These are phyloP conservation scores for Amphibolis antarctica DNA, from an alignment of 106 monocot genomes.

Conservation along the genomic window DNA sequence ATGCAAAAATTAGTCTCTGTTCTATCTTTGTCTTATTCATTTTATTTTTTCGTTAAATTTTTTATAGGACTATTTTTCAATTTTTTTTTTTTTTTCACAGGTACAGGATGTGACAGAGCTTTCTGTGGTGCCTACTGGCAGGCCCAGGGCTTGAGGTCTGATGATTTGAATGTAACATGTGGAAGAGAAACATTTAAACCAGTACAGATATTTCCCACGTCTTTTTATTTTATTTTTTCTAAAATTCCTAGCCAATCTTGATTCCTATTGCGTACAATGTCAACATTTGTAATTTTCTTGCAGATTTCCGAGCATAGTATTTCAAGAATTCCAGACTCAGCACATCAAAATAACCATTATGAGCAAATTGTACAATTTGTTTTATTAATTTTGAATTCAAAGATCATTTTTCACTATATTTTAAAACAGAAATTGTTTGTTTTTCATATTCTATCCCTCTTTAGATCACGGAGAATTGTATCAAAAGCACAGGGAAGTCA, in stretches of 20 bases:
- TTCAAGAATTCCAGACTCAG: constrained; percentile 57
- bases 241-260: background rate
- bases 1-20: too few relatives aligned
- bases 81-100: constrained; percentile 23
- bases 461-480: constrained; percentile 79
- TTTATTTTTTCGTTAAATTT: background rate
- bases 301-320: constrained; percentile 52
- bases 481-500: constrained; percentile 61
- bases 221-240: background rate
- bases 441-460: background rate
- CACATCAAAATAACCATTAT: constrained; percentile 72
- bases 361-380: constrained; percentile 52
- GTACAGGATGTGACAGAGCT: constrained; percentile 75
- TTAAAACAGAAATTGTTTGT: background rate
- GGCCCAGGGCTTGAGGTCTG: constrained; percentile 46
- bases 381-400: background rate
- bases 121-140: constrained; percentile 93
- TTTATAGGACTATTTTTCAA: too few relatives aligned
- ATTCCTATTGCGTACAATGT: background rate
- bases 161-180: constrained; percentile 41
- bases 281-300: background rate
- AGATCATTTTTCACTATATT: background rate
- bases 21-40: too few relatives aligned
- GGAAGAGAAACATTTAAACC: constrained; percentile 55
- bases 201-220: constrained; percentile 20